These are phyloP conservation scores for Dacryopinax primogenitus DNA, from an alignment of 768 basidiomycete species.

Conservation along the genomic window DNA sequence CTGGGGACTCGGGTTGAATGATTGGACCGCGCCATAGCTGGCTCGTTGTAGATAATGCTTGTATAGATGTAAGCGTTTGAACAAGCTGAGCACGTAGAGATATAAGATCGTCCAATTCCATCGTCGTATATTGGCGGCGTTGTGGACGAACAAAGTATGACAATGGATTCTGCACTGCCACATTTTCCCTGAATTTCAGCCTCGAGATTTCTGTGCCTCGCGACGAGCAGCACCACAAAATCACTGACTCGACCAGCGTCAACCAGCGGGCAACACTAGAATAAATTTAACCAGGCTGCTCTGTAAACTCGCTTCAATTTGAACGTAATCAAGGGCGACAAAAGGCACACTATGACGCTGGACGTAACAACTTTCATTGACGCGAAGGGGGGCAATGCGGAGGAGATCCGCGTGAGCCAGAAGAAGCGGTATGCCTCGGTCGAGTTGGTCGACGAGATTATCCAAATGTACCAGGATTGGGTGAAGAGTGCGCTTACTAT, in stretches of 20 bases:
- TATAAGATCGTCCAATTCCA: not conserved
- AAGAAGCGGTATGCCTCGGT: constrained; percentile 77
- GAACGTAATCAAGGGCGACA: not conserved
- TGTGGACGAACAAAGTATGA: not conserved
- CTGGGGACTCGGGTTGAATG: not conserved
- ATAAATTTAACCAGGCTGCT: not conserved
- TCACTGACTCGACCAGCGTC: constrained; percentile 6
- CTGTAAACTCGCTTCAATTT: not conserved
- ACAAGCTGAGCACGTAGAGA: not conserved
- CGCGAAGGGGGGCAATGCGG: constrained; percentile 82
- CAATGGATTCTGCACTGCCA: not conserved
- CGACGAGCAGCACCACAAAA: constrained; percentile 6
- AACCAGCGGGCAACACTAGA: not conserved
- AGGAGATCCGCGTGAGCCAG: constrained; percentile 83
- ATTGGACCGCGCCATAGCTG: constrained; percentile 1
- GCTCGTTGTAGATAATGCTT: not conserved
- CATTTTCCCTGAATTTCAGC: not conserved
- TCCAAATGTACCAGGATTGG: constrained; percentile 86
- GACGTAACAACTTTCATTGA: constrained; percentile 72
- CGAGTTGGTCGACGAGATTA: constrained; percentile 87
- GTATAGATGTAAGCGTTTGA: not conserved
- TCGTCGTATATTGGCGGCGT: not conserved
- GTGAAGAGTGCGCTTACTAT: constrained; percentile 63
- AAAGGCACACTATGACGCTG: constrained; percentile 51
- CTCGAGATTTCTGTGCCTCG: constrained; percentile 8